Evolutionary conservation across 257 asterid genomes (phyloP).

Genomic region (Nemophila menziesii): DNA sequence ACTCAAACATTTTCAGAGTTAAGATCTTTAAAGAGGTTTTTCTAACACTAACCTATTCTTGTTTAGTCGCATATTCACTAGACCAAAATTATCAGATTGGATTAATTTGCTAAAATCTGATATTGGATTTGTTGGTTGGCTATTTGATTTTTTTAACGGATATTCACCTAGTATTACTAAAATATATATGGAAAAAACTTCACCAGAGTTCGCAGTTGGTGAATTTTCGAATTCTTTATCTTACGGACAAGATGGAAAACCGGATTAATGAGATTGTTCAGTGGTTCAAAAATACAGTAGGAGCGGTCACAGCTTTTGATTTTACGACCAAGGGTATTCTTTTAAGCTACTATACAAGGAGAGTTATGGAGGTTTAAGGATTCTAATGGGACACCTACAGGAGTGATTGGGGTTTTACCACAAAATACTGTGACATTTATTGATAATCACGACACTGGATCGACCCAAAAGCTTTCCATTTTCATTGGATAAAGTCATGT

Average conservation of each 20-base stretch:
- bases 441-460: constrained; percentile 86
- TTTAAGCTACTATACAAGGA: constrained; percentile 57
- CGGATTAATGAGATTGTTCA: constrained; percentile 26
- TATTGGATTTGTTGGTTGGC: constrained; percentile 71
- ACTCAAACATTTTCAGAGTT: too few species aligned
- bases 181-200: constrained; percentile 42
- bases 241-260: constrained; percentile 30
- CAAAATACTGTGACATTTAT: constrained; percentile 63
- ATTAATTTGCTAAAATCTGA: constrained; percentile 77
- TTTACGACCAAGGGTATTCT: constrained; percentile 72
- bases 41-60: too few species aligned
- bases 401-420: constrained; percentile 64
- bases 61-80: too few species aligned
- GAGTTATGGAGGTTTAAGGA: constrained; percentile 68
- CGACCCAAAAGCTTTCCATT: constrained; percentile 57
- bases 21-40: too few species aligned
- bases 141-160: constrained; percentile 65
- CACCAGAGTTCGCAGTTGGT: constrained; percentile 72
- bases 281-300: constrained; percentile 44
- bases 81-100: constrained; percentile 78
- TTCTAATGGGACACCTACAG: constrained; percentile 50
- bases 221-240: constrained; percentile 40
- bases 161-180: constrained; percentile 41
- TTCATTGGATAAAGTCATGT: constrained; percentile 56
- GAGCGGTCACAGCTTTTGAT: constrained; percentile 53